These are phyloP conservation scores for Gastrolobium bilobum DNA, from an alignment of 306 rosid genomes.

Conservation along the genomic window DNA sequence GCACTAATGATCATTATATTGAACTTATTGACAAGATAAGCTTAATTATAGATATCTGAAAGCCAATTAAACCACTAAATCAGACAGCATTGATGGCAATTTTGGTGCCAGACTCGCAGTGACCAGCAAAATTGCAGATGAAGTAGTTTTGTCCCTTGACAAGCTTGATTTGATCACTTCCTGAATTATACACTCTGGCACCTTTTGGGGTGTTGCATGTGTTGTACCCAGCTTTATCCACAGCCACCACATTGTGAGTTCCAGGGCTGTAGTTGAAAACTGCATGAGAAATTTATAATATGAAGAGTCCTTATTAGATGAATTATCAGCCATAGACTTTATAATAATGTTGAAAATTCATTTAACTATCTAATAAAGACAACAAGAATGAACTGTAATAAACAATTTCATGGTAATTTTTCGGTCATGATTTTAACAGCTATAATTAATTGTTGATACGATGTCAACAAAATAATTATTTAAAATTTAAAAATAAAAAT, in stretches of 20 bases:
- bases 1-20: not conserved
- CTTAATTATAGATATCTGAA: not conserved
- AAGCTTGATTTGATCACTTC: constrained; percentile 65
- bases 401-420: not conserved
- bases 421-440: not conserved
- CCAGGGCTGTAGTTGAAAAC: constrained; percentile 59
- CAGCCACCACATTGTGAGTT: constrained; percentile 63
- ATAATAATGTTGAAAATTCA: too few species aligned
- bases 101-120: constrained; percentile 68
- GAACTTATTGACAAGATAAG: not conserved
- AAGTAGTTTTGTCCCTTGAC: constrained; percentile 63
- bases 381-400: not conserved
- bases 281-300: constrained; percentile 1
- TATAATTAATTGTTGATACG: not conserved
- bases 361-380: too few species aligned
- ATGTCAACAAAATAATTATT: not conserved
- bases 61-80: not conserved
- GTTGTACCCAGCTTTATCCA: constrained; percentile 51
- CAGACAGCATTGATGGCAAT: constrained; percentile 61
- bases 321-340: not conserved
- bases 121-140: constrained; percentile 68
- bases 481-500: too few species aligned
- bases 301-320: not conserved
- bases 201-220: constrained; percentile 56
- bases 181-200: constrained; percentile 49